Evolutionary conservation across 495 filamentous ascomycete genomes (phyloP), one percentile per base, ranked within the genome.

Genomic region (Aspergillus cristatus): DNA sequence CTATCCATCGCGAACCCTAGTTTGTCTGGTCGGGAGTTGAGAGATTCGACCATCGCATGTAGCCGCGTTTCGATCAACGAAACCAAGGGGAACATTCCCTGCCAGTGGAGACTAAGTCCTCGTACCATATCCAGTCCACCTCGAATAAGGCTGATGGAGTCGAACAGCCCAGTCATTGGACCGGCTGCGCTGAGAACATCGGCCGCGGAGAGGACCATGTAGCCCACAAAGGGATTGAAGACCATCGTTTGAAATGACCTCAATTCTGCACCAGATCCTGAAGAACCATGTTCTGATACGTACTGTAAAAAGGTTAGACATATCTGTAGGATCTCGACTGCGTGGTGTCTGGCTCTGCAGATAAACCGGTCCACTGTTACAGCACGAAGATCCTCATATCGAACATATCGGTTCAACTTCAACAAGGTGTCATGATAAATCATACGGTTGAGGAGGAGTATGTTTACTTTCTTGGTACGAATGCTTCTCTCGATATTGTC

Each of bases 371-470:
- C 38, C 2, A 67, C 31, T 15, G 57, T 43, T 1, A 55, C 51
- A 0, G 51, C 30, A 14, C 39, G 53, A 3, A 71, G 48, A 29
- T 44, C 53, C 1, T 54, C 54, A n/a, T 51, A 51, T 8, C 70
- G 71, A 3, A 66, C 68, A 42, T 80, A 70, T 26, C 81, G 69
- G 42, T 82, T 79, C 6, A 83, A 62, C 30, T 75, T 74, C 58
- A 82, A 71, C 37, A 71, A 49, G 2, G 72, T 71, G 16, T 68
- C 62, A 51, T 81, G 74, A 51, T 79, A 78, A 16, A 82, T 54
- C 17, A 79, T 49, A 46, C 84, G 79, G 43, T 79, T 70, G 0
- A 66, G 64, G 34, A 82, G 54, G 43, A 77, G 78, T 0, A 69
- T 60, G 6, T 71, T 71, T 1, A 62, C 54, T 45, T 67, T 67